Conservation (phyloP, 2,329 filamentous ascomycete genomes). For the Xylariaceae sp. region DNA sequence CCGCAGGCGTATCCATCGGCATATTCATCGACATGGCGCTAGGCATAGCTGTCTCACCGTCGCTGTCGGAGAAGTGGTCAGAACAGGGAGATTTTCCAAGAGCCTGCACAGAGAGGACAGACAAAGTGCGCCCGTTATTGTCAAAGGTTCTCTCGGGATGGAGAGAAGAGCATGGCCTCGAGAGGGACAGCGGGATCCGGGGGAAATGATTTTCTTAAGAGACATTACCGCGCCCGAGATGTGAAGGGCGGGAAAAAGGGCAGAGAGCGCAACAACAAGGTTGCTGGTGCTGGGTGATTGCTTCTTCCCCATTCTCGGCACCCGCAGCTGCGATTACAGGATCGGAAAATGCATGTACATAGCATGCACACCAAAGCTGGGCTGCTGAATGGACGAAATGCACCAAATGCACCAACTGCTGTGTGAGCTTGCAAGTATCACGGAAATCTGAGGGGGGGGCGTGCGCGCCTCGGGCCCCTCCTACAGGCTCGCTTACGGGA, state of each 20-base stretch:
- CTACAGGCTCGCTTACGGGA: conserved; percentile 10
- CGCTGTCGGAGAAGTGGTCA: background rate
- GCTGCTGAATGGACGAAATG: background rate
- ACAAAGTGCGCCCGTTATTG: background rate
- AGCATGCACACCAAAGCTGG: background rate
- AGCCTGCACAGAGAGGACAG: background rate
- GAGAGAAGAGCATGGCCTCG: background rate
- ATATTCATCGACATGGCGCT: background rate
- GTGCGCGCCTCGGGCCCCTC: background rate
- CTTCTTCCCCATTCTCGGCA: background rate
- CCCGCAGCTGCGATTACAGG: background rate
- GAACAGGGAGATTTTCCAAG: background rate
- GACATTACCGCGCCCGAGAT: background rate
- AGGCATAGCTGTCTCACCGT: background rate
- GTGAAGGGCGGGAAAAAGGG: background rate
- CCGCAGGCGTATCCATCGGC: conserved; percentile 4
- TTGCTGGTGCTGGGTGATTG: background rate
- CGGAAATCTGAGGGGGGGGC: conserved; percentile 4
- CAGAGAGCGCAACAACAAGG: background rate
- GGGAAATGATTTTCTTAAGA: conserved; percentile 1
- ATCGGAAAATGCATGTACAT: background rate
- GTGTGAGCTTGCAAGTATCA: conserved; percentile 1
- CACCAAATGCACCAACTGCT: background rate
- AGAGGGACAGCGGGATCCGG: background rate
- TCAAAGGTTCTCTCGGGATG: background rate